Conservation (phyloP, 2,329 filamentous ascomycete species). For the Ophiocordyceps camponoti-rufipedis region DNA sequence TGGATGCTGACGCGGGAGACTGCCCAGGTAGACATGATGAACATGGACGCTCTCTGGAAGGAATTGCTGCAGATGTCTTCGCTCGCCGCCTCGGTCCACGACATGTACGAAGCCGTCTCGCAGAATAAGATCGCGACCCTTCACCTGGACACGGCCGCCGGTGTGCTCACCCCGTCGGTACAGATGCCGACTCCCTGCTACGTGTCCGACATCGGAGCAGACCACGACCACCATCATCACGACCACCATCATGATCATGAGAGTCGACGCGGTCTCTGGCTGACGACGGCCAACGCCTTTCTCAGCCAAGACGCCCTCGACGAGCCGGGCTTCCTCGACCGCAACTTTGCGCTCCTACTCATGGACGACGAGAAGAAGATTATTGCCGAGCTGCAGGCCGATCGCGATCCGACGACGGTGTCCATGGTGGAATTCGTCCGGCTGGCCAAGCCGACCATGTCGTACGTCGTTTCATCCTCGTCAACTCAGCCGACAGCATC, state of each 20-base stretch:
- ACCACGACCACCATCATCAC: slow-evolving; percentile 32
- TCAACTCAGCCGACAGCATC: background rate
- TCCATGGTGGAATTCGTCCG: slow-evolving; percentile 70
- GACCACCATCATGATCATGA: slow-evolving; percentile 22
- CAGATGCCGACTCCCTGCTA: slow-evolving; percentile 50
- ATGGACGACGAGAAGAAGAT: slow-evolving; percentile 65
- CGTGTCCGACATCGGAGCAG: slow-evolving; percentile 52
- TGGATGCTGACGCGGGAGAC: background rate
- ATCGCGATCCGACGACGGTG: slow-evolving; percentile 56
- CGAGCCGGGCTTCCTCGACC: slow-evolving; percentile 54
- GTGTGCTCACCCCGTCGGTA: slow-evolving; percentile 40
- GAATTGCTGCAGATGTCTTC: slow-evolving; percentile 56
- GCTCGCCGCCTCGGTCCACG: slow-evolving; percentile 64
- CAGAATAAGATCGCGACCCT: slow-evolving; percentile 74
- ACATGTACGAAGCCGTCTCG: slow-evolving; percentile 65
- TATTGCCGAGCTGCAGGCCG: slow-evolving; percentile 55
- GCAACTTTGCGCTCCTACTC: slow-evolving; percentile 72
- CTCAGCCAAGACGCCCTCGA: slow-evolving; percentile 48
- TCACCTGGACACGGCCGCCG: slow-evolving; percentile 47
- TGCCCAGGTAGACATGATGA: slow-evolving; percentile 21
- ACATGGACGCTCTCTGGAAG: slow-evolving; percentile 49
- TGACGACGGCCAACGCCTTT: slow-evolving; percentile 71
- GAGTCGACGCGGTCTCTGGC: slow-evolving; percentile 59
- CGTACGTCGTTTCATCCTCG: slow-evolving; percentile 22
- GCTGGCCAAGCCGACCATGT: slow-evolving; percentile 50